Evolutionary conservation across 352 stramenopile genomes (phyloP).

Genomic region (Elongisporangium prolatum): DNA sequence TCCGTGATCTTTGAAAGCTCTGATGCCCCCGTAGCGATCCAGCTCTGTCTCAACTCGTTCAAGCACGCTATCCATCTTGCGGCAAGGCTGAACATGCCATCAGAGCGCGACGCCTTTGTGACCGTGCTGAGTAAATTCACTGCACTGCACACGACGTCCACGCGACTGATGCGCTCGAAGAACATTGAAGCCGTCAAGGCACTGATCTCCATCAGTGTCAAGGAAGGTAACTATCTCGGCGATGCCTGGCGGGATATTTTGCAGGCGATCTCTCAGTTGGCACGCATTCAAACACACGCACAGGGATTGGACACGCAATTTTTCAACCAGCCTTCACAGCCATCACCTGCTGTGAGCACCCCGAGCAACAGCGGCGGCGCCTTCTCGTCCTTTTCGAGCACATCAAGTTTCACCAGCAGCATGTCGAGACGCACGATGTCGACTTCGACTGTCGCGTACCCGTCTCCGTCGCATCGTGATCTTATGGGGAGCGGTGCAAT

Average conservation of each 20-base stretch:
- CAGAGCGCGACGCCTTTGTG: conserved; percentile 95
- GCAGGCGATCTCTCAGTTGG: conserved; percentile 96
- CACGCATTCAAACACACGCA: conserved; percentile 94
- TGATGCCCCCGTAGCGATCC: conserved; percentile 90
- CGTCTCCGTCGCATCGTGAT: conserved; percentile 56
- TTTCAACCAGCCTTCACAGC: conserved; percentile 43
- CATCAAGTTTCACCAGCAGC: conserved; percentile 8
- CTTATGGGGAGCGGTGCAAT: conserved; percentile 18
- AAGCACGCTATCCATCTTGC: conserved; percentile 93
- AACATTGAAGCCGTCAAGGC: conserved; percentile 97
- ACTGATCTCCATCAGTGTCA: conserved; percentile 95
- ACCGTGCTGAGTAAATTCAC: conserved; percentile 97
- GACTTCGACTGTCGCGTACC: conserved; percentile 20
- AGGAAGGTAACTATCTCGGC: conserved; percentile 96
- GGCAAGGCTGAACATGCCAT: conserved; percentile 82
- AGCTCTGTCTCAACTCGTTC: conserved; percentile 94
- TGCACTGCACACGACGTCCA: conserved; percentile 89
- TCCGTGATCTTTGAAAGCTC: conserved; percentile 96
- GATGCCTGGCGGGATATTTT: conserved; percentile 96
- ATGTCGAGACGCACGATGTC: conserved; percentile 7
- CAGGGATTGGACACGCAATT: conserved; percentile 88
- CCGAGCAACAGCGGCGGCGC: conserved; percentile 23
- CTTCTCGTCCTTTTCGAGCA: conserved; percentile 10
- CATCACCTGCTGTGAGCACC: conserved; percentile 23
- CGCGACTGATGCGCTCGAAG: conserved; percentile 93